A percentile compares a stretch with the other conserved stretches of the same genome.
Conservation (phyloP, 345 rosid genomes). For the Lumnitzera racemosa region DNA sequence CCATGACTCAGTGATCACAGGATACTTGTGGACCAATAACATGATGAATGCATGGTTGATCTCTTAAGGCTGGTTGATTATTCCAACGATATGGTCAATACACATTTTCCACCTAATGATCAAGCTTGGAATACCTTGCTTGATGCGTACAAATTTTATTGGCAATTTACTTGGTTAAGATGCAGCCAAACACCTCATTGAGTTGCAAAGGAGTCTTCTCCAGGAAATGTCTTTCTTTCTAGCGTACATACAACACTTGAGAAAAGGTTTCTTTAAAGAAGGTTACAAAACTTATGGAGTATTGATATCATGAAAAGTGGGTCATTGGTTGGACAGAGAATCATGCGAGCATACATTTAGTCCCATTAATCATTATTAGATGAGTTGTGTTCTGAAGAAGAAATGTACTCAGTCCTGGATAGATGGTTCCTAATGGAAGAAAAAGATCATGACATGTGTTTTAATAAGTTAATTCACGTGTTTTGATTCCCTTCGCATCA, state of each 20-base stretch:
- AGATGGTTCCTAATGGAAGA: no score
- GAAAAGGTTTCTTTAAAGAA: slow-evolving; percentile 51
- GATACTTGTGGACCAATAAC: slow-evolving; percentile 57
- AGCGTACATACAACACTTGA: slow-evolving; percentile 43
- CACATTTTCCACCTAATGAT: slow-evolving; percentile 40
- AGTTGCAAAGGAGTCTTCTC: slow-evolving; percentile 44
- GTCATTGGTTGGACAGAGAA: slow-evolving; percentile 61
- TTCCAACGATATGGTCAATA: slow-evolving; percentile 40
- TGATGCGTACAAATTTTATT: slow-evolving; percentile 46
- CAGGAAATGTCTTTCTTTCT: slow-evolving; percentile 50
- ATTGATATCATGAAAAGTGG: slow-evolving; percentile 39
- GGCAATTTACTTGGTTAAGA: slow-evolving; percentile 50
- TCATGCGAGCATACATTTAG: slow-evolving; percentile 35
- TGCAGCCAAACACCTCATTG: slow-evolving; percentile 46
- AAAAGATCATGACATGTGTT: no score
- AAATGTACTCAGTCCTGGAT: no score
- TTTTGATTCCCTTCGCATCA: no score
- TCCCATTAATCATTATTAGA: slow-evolving; percentile 14
- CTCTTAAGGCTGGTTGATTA: slow-evolving; percentile 61
- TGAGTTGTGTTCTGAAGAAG: no score
- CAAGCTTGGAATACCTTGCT: slow-evolving; percentile 47
- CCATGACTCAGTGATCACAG: slow-evolving; percentile 30
- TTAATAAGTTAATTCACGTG: no score
- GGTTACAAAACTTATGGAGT: slow-evolving; percentile 47
- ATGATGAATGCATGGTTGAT: slow-evolving; percentile 70